Conservation (phyloP, 176 grass and related monocot species). For the Carex myosuroides region DNA sequence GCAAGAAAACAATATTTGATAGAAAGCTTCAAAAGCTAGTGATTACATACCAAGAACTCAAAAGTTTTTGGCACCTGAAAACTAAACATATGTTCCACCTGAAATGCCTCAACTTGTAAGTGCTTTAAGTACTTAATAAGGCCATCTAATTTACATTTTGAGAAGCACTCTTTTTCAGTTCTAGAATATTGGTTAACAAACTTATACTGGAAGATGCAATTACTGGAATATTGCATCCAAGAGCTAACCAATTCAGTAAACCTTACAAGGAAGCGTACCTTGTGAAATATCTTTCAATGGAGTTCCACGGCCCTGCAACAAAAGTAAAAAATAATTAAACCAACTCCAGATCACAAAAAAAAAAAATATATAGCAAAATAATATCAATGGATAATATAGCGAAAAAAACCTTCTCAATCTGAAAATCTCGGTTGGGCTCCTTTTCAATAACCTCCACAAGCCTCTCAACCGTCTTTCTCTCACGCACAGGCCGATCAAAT, state of each 20-base stretch:
- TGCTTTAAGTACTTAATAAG: not conserved
- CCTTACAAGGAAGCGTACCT: slow-evolving; percentile 40
- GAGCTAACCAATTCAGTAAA: not conserved
- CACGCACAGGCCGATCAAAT: slow-evolving; percentile 76
- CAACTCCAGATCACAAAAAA: not conserved
- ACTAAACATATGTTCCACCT: not conserved
- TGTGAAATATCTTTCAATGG: slow-evolving; percentile 85
- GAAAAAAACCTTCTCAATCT: slow-evolving; percentile 74
- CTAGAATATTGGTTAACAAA: not conserved
- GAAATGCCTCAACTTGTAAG: not conserved
- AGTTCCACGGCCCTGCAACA: slow-evolving; percentile 77
- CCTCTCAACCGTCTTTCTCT: slow-evolving; percentile 96
- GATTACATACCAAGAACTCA: not conserved
- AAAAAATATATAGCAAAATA: not conserved
- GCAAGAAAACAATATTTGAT: not conserved
- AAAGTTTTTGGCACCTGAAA: not conserved
- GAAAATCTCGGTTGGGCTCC: slow-evolving; percentile 55
- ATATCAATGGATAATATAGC: not conserved
- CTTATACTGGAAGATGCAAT: not conserved
- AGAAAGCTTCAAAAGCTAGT: not conserved
- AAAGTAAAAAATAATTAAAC: slow-evolving; percentile 18
- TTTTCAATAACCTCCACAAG: slow-evolving; percentile 99
- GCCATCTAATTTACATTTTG: not conserved
- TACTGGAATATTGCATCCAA: not conserved
- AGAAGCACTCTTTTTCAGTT: not conserved